phyloP scores from a whole-genome alignment of 257 asterid species.

The Rauvolfia tetraphylla region DNA sequence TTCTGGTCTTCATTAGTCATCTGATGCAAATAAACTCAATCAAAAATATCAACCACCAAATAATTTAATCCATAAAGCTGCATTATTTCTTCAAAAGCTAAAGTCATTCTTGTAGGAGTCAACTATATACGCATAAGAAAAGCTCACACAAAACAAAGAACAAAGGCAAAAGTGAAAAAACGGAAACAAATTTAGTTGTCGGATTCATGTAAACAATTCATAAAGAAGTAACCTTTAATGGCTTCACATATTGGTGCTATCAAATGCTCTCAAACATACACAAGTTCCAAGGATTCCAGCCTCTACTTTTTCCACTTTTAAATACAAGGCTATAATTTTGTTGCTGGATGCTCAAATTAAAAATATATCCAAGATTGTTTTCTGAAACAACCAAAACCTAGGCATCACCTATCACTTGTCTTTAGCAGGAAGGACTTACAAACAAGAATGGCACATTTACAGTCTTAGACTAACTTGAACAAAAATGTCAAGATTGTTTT shows the following conservation, averaged over 20 bases:
- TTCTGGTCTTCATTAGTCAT: neutral
- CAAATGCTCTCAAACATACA: no score
- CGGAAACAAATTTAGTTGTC: neutral
- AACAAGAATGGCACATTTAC: no score
- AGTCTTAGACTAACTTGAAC: no score
- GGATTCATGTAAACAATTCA: neutral
- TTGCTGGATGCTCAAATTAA: neutral
- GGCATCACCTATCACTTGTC: neutral
- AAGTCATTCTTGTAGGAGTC: neutral
- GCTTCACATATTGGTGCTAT: neutral
- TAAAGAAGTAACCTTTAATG: neutral
- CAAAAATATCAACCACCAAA: neutral
- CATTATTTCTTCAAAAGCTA: neutral
- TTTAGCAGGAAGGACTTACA: neutral
- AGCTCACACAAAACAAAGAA: neutral
- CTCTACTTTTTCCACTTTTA: neutral
- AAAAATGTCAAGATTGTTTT: no score
- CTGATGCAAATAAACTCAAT: neutral
- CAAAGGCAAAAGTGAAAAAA: neutral
- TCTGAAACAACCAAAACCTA: neutral
- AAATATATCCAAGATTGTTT: neutral
- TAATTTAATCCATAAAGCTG: neutral
- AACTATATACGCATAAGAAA: neutral
- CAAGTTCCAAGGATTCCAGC: no score
- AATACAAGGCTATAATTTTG: neutral